phyloP scores from a whole-genome alignment of 2,329 filamentous ascomycete genomes.

The Epichloe amarillans region DNA sequence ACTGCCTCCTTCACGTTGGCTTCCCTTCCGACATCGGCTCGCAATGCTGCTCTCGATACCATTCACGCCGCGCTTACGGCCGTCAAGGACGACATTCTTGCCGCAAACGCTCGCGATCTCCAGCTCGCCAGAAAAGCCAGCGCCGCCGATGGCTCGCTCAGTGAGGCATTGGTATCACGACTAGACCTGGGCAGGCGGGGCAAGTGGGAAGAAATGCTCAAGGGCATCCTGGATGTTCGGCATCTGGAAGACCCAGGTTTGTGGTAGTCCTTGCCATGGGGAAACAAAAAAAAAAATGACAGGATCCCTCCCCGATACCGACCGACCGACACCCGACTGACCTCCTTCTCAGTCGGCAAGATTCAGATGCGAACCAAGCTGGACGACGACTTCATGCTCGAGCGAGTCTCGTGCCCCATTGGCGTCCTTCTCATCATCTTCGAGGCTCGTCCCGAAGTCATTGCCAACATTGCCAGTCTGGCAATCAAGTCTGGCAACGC shows the following conservation, averaged over 20 bases:
- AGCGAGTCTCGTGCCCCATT: constrained; percentile 86
- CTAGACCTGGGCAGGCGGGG: constrained; percentile 75
- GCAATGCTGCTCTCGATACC: constrained; percentile 73
- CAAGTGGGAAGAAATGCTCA: constrained; percentile 96
- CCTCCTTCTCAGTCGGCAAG: constrained; percentile 51
- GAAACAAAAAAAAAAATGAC: too few relatives aligned
- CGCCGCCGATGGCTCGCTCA: constrained; percentile 62
- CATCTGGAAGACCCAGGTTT: constrained; percentile 73
- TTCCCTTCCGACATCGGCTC: constrained; percentile 58
- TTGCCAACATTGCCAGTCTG: constrained; percentile 91
- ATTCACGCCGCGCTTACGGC: constrained; percentile 65
- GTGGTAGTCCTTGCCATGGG: constrained; percentile 15
- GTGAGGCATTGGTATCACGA: constrained; percentile 71
- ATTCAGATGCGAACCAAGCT: constrained; percentile 72
- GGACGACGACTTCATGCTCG: constrained; percentile 73
- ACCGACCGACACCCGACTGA: too few relatives aligned
- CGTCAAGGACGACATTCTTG: constrained; percentile 63
- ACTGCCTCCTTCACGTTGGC: constrained; percentile 71
- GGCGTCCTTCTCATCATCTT: constrained; percentile 98
- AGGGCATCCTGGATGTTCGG: constrained; percentile 82
- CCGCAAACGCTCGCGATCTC: constrained; percentile 77
- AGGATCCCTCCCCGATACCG: too few relatives aligned
- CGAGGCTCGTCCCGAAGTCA: constrained; percentile 92
- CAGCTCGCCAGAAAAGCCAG: constrained; percentile 53
- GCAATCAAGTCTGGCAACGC: constrained; percentile 97